Evolutionary conservation across 1,284 basidiomycete species (phyloP), one percentile per base, ranked within the genome.

Genomic region (Sutorius eximius): DNA sequence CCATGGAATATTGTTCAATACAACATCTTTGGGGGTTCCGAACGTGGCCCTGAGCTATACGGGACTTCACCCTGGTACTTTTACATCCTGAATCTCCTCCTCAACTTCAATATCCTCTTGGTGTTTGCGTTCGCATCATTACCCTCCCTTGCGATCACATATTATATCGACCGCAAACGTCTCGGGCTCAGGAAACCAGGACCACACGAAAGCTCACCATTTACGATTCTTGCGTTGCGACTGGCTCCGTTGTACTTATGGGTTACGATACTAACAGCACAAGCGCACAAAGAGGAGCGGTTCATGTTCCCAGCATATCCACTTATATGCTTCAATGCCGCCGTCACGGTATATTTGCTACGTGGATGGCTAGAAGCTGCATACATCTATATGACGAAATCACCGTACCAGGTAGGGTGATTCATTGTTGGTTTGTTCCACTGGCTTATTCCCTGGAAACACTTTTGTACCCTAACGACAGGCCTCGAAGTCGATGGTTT

Each of bases 241-340:
- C 76, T 98, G 16, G 72, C 82, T 7, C 95, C 95, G 1, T 82
- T 96, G 64, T 98, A 99, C 74, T 63, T 98, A 29, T 99, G 97
- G 95, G 67, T 90, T 45, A 80, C 71, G 3, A 85, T 97, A 59
- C 75, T 99, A 59, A 86, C 83, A 9, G 59, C 78, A 2, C 97
- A 99, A 73, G 75, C 89, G 6, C 97, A 99, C 76, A 99, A 99
- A 75, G 97, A 99, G 73, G 97, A 99, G 71, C 81, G 97, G 24
- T 99, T 99, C 77, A 91, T 99, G 87, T 99, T 88, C 73, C 96
- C 97, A 1, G 88, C 86, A 2, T 99, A 98, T 73, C 89, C 94
- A 0, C 75, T 98, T 43, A 75, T 99, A 50, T 93, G 92, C 70
- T 92, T 99, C 75, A 98, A 98, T 71, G 96, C 94, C 1, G 93